Base-by-base conservation (phyloP, 495 filamentous ascomycete genomes). In the Aspergillus mulundensis region DNA sequence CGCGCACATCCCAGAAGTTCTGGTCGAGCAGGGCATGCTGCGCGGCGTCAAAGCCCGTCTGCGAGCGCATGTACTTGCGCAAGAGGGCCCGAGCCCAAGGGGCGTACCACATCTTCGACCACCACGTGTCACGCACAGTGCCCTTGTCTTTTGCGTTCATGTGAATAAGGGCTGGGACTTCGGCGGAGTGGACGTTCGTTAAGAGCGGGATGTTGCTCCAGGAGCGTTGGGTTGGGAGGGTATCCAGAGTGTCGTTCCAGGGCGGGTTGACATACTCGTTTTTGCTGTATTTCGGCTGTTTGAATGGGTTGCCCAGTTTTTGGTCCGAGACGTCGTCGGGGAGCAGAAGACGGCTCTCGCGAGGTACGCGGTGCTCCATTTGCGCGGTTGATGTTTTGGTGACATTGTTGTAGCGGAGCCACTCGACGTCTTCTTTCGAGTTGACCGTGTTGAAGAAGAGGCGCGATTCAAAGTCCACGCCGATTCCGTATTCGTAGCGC, bases 71-170 rank as follows among this genome's bases (percentile, higher is more conserved):
- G 56, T 79, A 76, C 50, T 71, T 74, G 25, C 76, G 74, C 3
- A 85, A 65, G 5, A 85, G 63, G 11, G 77, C 75, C 24, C 79
- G 77, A 0, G 72, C 70, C 66, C 79, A 79, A 1, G 72, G 73
- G 36, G 80, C 74, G 56, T 73, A 84, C 82, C 83, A 87, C 75
- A 83, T 80, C 7, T 72, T 72, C 10, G 66, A 60, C 83, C 83
- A 86, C 73, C 73, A 79, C 2, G 45, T 42, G 28, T 78, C 66
- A 16, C 74, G 70, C 6, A 73, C 57, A 14, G 62, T 61, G 18
- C 69, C 63, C 30, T 77, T 71, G 25, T 50, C 47, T 38, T 50
- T 44, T 40, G 73, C 75, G 53, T 83, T 78, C 46, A 82, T 61
- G 57, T 84, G 79, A 0, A 81, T 54, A 6, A 81, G 56, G 2